These are phyloP conservation scores for Serendipita sp. DNA, from an alignment of 768 basidiomycete species.

Conservation along the genomic window DNA sequence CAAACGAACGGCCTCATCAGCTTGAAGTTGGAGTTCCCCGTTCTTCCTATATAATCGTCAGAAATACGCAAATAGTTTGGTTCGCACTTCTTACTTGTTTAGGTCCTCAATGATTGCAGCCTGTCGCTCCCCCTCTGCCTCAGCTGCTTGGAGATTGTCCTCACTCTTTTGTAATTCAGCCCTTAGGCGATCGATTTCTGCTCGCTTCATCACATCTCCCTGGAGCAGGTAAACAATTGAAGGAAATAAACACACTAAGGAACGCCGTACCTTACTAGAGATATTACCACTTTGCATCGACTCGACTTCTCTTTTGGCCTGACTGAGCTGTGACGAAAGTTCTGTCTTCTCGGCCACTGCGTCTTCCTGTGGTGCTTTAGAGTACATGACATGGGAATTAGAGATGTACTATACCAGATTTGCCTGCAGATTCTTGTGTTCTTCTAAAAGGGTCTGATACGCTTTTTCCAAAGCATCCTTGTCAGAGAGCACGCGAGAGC, in stretches of 20 bases:
- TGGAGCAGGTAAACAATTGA: constrained; percentile 20
- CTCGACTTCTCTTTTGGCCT: constrained; percentile 40
- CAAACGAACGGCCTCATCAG: constrained; percentile 61
- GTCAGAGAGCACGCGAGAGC: constrained; percentile 59
- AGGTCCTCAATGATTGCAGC: constrained; percentile 18
- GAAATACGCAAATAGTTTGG: background rate
- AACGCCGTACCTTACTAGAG: background rate
- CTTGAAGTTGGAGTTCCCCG: constrained; percentile 64
- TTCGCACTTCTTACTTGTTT: background rate
- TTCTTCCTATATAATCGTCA: constrained; percentile 20
- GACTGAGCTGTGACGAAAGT: constrained; percentile 42
- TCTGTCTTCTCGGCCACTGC: constrained; percentile 66
- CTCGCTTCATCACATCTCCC: constrained; percentile 58
- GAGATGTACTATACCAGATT: constrained; percentile 24
- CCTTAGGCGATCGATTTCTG: constrained; percentile 69
- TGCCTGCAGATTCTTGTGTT: constrained; percentile 60
- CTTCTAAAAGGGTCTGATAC: constrained; percentile 59
- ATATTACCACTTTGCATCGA: constrained; percentile 2
- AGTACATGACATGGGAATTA: background rate
- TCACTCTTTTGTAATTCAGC: constrained; percentile 89
- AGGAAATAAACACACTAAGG: background rate
- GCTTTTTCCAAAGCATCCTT: constrained; percentile 77
- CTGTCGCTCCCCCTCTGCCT: constrained; percentile 73
- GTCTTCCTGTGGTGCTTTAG: constrained; percentile 41
- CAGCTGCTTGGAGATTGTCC: constrained; percentile 70